A percentile compares a stretch with the other conserved stretches of the same genome.
These are phyloP conservation scores for Sporothrix inflata DNA, from an alignment of 2,329 filamentous ascomycete species.

Conservation along the genomic window DNA sequence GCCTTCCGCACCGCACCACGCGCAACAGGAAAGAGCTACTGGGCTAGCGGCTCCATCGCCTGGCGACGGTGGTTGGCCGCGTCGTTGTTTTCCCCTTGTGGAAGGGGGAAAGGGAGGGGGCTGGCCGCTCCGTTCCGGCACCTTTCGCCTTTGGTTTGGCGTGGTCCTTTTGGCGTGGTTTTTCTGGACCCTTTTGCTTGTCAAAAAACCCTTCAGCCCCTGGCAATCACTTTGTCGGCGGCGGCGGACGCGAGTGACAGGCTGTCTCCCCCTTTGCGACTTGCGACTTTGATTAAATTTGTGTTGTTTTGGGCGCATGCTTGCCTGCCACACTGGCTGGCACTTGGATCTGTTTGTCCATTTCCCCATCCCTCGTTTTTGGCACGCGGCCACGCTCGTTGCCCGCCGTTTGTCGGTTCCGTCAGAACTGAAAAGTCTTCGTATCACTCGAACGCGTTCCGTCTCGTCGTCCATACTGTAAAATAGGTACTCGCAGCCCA, in stretches of 20 bases:
- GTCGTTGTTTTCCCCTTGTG: slow-evolving; percentile 1
- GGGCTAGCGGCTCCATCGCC: slow-evolving; percentile 33
- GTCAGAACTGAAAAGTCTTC: background rate
- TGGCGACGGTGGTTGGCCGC: slow-evolving; percentile 34
- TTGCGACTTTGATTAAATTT: background rate
- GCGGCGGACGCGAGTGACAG: background rate
- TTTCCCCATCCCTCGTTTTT: background rate
- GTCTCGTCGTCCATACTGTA: no score
- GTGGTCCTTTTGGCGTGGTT: background rate
- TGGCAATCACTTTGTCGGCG: slow-evolving; percentile 6
- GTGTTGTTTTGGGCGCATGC: background rate
- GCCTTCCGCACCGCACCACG: background rate
- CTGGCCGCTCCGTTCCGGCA: slow-evolving; percentile 23
- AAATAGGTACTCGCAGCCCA: no score
- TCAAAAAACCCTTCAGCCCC: background rate
- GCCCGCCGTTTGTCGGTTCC: background rate
- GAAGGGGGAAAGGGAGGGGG: background rate
- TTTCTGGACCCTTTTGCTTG: background rate
- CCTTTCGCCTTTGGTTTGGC: background rate
- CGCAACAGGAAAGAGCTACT: slow-evolving; percentile 22
- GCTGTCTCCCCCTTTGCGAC: background rate
- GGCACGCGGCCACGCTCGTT: background rate
- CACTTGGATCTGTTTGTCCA: background rate
- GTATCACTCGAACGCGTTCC: background rate
- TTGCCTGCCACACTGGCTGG: background rate